Evolutionary conservation across 768 basidiomycete genomes (phyloP), one percentile per base, ranked within the genome.

Genomic region (Tulasnella sp.): DNA sequence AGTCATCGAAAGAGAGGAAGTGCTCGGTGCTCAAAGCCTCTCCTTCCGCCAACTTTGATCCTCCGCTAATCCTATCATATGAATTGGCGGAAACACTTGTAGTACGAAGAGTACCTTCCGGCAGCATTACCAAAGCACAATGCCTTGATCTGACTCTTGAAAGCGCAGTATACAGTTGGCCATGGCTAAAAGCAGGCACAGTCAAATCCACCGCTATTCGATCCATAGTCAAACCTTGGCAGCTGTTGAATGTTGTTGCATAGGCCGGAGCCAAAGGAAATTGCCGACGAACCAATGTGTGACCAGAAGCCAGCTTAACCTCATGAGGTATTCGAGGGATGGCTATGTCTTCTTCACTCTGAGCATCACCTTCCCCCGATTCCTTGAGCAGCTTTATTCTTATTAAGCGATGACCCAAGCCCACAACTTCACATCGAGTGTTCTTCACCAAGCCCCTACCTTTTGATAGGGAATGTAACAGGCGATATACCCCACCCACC

Each of bases 181-280:
- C 51, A 19, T 53, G 51, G 12, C 43, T 28, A 19, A 53, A 53
- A 9, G 46, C 51, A 53, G 19, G 22, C 6, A 27, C 9, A 13
- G 29, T 29, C 3, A 45, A 19, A 35, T 53, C 51, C 13, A 53
- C 28, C 7, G 37, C 51, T 20, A 46, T 9, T 15, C 15, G 4
- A 20, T 55, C 54, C 3, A 53, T 19, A 4, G 54, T 55, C 13
- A 55, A 37, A 13, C 54, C 54, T 27, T 53, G 40, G 33, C 54
- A 55, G 32, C 54, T 44, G 32, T 55, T 51, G 37, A 55, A 55
- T 3, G 53, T 55, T 9, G 39, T 16, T 15, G 54, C 37, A 25
- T 55, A 55, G 15, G 54, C 53, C 10, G 43, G 33, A 13, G 13
- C 20, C 3, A 55, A 29, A 8, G 53, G 54, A 29, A 54, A 33